Conservation (phyloP, 768 basidiomycete genomes). For the Kondoa subrosea region DNA sequence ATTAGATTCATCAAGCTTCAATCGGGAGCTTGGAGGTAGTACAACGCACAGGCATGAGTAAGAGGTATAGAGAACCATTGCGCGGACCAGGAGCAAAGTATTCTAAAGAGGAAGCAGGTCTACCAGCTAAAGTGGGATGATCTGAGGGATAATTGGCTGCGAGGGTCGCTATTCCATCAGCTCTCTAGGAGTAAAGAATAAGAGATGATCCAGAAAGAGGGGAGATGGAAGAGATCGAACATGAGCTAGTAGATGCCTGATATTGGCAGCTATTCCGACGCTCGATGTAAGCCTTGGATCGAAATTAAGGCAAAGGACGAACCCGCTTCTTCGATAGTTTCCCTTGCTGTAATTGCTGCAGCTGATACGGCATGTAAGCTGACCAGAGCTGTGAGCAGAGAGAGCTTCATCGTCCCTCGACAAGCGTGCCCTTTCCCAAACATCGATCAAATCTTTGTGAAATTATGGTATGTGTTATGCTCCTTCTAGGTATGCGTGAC, state of each 20-base stretch:
- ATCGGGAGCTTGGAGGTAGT: not conserved
- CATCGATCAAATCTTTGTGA: too few relatives aligned
- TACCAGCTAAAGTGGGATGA: not conserved
- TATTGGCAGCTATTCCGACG: not conserved
- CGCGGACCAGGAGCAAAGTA: not conserved
- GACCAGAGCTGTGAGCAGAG: not conserved
- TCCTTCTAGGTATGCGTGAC: not conserved
- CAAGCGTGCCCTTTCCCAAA: too few relatives aligned
- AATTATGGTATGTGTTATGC: not conserved
- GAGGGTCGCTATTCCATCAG: not conserved
- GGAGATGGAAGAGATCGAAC: not conserved
- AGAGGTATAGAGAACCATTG: constrained; percentile 4
- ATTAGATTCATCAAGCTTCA: not conserved
- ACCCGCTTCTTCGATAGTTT: constrained; percentile 8
- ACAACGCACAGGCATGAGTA: constrained; percentile 3
- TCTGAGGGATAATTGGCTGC: not conserved
- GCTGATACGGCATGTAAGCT: too few relatives aligned
- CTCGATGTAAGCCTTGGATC: not conserved
- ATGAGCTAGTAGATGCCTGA: not conserved
- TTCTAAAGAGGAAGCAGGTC: not conserved
- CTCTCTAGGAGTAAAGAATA: not conserved
- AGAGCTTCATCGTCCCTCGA: not conserved
- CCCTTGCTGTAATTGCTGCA: not conserved
- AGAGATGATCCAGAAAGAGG: not conserved
- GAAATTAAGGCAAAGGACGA: not conserved